A percentile compares a stretch with the other conserved stretches of the same genome.
Conservation (phyloP, 805 yeast species). For the Suhomyces canberraensis region DNA sequence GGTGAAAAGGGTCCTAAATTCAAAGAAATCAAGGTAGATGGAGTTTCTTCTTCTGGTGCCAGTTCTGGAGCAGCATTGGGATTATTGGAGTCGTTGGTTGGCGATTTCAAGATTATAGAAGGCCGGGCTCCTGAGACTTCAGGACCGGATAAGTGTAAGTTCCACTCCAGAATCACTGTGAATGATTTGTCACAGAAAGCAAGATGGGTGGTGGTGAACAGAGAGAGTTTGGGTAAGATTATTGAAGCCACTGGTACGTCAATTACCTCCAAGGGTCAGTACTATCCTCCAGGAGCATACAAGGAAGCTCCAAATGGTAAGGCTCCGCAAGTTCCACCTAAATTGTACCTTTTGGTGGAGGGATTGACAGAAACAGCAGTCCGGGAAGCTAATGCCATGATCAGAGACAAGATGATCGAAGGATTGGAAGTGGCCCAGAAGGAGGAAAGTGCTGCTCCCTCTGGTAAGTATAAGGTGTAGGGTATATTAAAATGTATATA, state of each 20-base stretch:
- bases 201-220: conserved; percentile 73
- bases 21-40: neutral
- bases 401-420: conserved; percentile 53
- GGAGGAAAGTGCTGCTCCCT: conserved; percentile 40
- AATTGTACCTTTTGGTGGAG: conserved; percentile 75
- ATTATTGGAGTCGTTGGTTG: conserved; percentile 16
- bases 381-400: conserved; percentile 52
- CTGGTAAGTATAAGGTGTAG: conserved; percentile 52
- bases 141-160: conserved; percentile 53
- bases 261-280: conserved; percentile 79
- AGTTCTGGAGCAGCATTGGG: conserved; percentile 2
- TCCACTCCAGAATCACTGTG: conserved; percentile 67
- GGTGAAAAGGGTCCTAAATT: conserved; percentile 5
- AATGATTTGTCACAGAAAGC: conserved; percentile 84
- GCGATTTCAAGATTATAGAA: conserved; percentile 47
- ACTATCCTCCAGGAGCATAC: conserved; percentile 39
- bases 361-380: conserved; percentile 62
- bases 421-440: conserved; percentile 51
- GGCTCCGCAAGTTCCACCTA: conserved; percentile 58
- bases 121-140: conserved; percentile 52
- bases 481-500: too few relatives aligned
- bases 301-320: conserved; percentile 50
- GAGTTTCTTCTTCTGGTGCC: neutral
- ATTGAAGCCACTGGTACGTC: conserved; percentile 72
- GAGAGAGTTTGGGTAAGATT: conserved; percentile 58